Evolutionary conservation across 805 yeast genomes (phyloP).

Genomic region (Myxozyma udenii): DNA sequence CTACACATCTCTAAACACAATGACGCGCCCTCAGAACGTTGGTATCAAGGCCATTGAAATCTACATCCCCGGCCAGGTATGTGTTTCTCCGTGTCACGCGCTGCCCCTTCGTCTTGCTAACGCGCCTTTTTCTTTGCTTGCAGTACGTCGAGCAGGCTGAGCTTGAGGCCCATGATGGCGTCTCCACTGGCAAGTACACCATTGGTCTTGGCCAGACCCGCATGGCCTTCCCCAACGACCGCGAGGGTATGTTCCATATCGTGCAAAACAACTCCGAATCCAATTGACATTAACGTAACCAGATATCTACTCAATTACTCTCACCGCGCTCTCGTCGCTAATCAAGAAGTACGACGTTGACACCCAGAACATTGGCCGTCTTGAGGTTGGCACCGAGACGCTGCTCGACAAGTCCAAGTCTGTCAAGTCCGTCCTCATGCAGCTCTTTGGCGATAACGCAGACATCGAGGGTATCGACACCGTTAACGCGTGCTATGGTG

Average conservation of each 20-base stretch:
- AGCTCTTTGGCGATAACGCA: constrained; percentile 79
- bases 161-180: constrained; percentile 78
- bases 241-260: constrained; percentile 65
- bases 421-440: constrained; percentile 93
- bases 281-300: no score
- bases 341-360: constrained; percentile 80
- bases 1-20: constrained; percentile 1
- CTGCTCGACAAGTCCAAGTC: constrained; percentile 94
- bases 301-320: constrained; percentile 89
- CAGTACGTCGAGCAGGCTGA: constrained; percentile 81
- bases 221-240: constrained; percentile 95
- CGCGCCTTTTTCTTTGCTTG: background rate
- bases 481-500: constrained; percentile 97
- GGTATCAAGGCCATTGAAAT: constrained; percentile 97
- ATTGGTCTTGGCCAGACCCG: constrained; percentile 98
- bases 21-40: constrained; percentile 64
- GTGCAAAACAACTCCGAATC: no score
- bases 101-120: background rate
- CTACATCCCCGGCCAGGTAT: constrained; percentile 75
- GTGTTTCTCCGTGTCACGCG: constrained; percentile 31
- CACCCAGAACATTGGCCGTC: constrained; percentile 77
- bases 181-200: constrained; percentile 93
- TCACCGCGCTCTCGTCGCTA: constrained; percentile 79
- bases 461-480: constrained; percentile 97
- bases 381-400: constrained; percentile 98